Evolutionary conservation across 179 eudicot species (phyloP).

Genomic region (Spergularia azorica): DNA sequence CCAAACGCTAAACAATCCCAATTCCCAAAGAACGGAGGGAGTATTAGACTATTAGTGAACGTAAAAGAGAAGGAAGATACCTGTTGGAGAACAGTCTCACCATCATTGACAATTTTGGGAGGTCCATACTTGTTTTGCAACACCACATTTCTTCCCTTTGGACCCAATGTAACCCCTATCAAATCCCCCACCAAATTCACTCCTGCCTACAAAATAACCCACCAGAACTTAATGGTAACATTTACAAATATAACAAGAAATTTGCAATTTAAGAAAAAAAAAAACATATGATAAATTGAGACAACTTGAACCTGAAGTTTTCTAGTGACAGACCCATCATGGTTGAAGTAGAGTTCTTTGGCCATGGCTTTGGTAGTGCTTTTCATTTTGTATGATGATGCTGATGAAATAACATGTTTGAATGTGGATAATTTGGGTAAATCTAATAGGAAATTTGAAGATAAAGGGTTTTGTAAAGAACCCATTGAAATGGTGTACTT

Average conservation of each 20-base stretch:
- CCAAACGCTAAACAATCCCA: too few species aligned
- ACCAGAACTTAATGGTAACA: background rate
- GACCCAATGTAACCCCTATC: constrained; percentile 94
- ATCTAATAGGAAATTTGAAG: constrained; percentile 16
- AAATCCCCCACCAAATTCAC: constrained; percentile 85
- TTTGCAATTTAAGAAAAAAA: too few species aligned
- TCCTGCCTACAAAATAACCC: constrained; percentile 46
- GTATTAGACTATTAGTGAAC: background rate
- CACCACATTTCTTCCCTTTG: constrained; percentile 96
- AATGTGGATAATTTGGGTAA: constrained; percentile 7
- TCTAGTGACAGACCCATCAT: constrained; percentile 74
- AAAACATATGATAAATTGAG: background rate
- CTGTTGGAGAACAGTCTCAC: constrained; percentile 95
- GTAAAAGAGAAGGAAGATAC: constrained; percentile 30
- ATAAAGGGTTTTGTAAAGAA: constrained; percentile 25
- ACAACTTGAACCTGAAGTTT: constrained; percentile 65
- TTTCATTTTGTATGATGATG: constrained; percentile 11
- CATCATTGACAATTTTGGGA: constrained; percentile 95
- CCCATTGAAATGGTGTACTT: constrained; percentile 13
- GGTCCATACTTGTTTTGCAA: constrained; percentile 95
- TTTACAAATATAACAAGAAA: background rate
- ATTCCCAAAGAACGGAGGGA: too few species aligned
- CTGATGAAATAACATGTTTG: background rate
- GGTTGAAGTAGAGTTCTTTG: constrained; percentile 81
- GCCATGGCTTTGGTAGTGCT: constrained; percentile 40